Base-by-base conservation (phyloP, 169 alveolate species). In the Toxoplasma gondii region DNA sequence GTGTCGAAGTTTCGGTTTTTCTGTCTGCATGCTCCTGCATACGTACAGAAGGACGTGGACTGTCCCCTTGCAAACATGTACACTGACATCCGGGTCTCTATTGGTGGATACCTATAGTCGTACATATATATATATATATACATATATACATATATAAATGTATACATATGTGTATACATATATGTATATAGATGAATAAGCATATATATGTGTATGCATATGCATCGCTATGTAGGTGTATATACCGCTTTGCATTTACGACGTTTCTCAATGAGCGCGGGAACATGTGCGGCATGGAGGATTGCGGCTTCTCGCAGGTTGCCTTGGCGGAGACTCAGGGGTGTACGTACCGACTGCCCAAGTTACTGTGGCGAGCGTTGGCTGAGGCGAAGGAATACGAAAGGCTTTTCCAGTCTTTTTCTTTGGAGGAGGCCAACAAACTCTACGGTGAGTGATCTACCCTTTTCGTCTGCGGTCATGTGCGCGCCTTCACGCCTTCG, bases 301-400 rank as follows among this genome's bases (percentile, higher is more conserved):
- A 1, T 31, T 64, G 9, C n/a, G 34, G 9, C 2, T n/a, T 1
- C 7, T 7, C 44, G 43, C 84, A 74, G 84, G n/a, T 36, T 34
- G 84, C 84, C 49, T n/a, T 74, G 84, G 84, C 39, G 84, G 84
- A 74, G 22, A 31, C 44, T 17, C 84, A 74, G 43, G 84, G 84
- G 31, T 74, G 93, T 38, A 88, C 93, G 70, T 58, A 64, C 87
- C 36, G 74, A 34, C 64, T 88, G 44, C 93, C 93, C 41, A 80
- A 81, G 12, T 84, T 88, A 16, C 70, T 88, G 84, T 88, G 93
- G 93, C 93, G 93, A 44, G 86, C 74, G 45, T 84, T 88, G 44
- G 93, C 93, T 24, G 93, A 88, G 43, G 93, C 93, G 34, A 88
- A 88, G 67, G 93, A 88, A 74, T 78, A 31, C 49, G 84, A 74